phyloP scores from a whole-genome alignment of 73 alveolate species.

The Paramecium bursaria region DNA sequence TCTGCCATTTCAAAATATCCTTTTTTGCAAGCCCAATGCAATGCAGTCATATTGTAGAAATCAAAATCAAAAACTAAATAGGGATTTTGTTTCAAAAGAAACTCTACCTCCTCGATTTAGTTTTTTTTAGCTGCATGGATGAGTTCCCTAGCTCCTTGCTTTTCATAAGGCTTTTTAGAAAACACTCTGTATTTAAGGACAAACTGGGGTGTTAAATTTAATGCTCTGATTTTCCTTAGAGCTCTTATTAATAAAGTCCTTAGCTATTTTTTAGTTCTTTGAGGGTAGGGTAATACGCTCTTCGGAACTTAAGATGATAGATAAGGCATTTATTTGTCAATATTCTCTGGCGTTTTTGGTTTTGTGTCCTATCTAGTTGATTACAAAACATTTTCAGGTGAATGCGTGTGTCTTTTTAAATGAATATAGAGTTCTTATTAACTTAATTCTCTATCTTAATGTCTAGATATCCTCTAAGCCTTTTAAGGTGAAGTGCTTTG shows the following conservation, averaged over 20 bases:
- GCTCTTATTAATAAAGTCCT: slow-evolving; percentile 42
- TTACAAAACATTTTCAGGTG: slow-evolving; percentile 2
- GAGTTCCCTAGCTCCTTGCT: slow-evolving; percentile 7
- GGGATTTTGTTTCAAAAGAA: neutral
- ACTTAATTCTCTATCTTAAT: no score
- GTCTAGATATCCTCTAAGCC: no score
- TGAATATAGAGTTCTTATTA: no score
- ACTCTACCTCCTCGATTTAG: neutral
- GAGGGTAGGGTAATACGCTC: slow-evolving; percentile 38
- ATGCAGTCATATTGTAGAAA: slow-evolving; percentile 47
- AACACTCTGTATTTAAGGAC: slow-evolving; percentile 30
- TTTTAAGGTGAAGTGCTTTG: no score
- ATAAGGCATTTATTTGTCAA: neutral
- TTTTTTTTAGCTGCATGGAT: slow-evolving; percentile 57
- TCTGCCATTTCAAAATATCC: slow-evolving; percentile 37
- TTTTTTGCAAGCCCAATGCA: slow-evolving; percentile 56
- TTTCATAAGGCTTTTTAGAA: slow-evolving; percentile 55
- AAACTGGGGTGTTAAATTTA: slow-evolving; percentile 11
- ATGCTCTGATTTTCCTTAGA: slow-evolving; percentile 7
- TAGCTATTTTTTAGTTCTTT: slow-evolving; percentile 28
- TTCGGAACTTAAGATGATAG: slow-evolving; percentile 25
- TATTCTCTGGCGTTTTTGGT: neutral
- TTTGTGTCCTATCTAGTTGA: neutral
- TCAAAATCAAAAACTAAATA: slow-evolving; percentile 57
- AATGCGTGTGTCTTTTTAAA: no score